Conservation (phyloP, 2,329 filamentous ascomycete species). For the Sclerotinia spermophila region DNA sequence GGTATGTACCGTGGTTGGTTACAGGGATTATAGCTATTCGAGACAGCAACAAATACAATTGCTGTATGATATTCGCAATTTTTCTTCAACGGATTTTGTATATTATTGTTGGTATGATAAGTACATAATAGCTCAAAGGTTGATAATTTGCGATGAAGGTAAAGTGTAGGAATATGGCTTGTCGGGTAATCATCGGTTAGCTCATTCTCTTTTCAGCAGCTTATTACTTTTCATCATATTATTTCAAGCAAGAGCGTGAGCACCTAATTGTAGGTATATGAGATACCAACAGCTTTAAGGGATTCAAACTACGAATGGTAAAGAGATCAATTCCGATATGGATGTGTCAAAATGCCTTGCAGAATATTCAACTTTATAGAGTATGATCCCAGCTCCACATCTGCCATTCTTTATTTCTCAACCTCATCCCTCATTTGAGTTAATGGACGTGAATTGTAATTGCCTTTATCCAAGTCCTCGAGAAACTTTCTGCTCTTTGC, state of each 20-base stretch:
- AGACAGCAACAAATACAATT: neutral
- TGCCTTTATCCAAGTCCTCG: slow-evolving; percentile 37
- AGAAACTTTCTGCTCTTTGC: slow-evolving; percentile 55
- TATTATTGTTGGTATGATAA: neutral
- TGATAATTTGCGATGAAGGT: neutral
- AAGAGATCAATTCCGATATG: neutral
- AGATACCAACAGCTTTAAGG: neutral
- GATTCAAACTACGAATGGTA: neutral
- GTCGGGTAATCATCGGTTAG: neutral
- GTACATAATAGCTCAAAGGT: neutral
- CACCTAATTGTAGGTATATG: neutral
- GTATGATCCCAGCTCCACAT: neutral
- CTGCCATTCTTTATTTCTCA: slow-evolving; percentile 11
- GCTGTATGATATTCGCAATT: neutral
- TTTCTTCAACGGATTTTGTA: neutral
- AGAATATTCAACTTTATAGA: too few relatives aligned
- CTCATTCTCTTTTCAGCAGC: neutral
- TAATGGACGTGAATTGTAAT: slow-evolving; percentile 16
- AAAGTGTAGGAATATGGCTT: neutral
- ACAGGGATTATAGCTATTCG: neutral
- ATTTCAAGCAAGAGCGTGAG: neutral
- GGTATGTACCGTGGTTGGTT: slow-evolving; percentile 4
- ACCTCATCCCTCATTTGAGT: slow-evolving; percentile 9
- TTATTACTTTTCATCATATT: neutral
- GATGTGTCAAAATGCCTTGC: neutral